Base-by-base conservation (phyloP, 1,284 basidiomycete genomes). In the Tetrapyrgos nigripes region DNA sequence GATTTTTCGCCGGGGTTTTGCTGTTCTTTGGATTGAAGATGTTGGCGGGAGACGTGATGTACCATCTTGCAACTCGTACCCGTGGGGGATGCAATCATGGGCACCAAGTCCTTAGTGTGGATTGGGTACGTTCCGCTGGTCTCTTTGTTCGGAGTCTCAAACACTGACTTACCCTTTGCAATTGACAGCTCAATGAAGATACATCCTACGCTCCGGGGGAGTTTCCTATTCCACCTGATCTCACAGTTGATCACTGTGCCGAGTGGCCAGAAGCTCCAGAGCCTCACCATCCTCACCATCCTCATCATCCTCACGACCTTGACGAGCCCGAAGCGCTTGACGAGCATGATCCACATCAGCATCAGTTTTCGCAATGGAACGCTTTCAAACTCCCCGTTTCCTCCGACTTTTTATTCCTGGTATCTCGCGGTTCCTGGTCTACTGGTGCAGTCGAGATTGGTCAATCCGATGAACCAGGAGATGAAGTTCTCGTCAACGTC, bases 381-480 rank as follows among this genome's bases (percentile, higher is more conserved):
- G 62, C 53, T 13, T 76, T 83, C 59, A 67, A 74, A 24, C 70
- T 81, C 8, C 78, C 78, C 3, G 52, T 76, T 26, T 66, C 73
- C 23, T 72, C 77, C 1, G 69, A 78, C 6, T 58, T 60, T 1
- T 62, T 81, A 40, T 75, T 72, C 50, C 64, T 81, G 29, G 21
- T 78, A 14, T 69, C 80, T 29, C 70, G 71, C 17, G 80, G 80
- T 6, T 51, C 45, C 0, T 56, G 62, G 44, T 69, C 73, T 21
- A 46, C 65, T 0, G 79, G 80, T 26, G 14, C 51, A 3, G 62
- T 78, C 48, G 65, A 69, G 24, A 66, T 82, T 28, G 55, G 66
- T 9, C 66, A 70, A 44, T 70, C 76, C 8, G 60, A 66, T 4
- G 58, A 73, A 24, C 58, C 66, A 13, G 33, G 58, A 1, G 72